Evolutionary conservation across 2,329 filamentous ascomycete species (phyloP), one percentile per base, ranked within the genome.

Genomic region (Nemania serpens): DNA sequence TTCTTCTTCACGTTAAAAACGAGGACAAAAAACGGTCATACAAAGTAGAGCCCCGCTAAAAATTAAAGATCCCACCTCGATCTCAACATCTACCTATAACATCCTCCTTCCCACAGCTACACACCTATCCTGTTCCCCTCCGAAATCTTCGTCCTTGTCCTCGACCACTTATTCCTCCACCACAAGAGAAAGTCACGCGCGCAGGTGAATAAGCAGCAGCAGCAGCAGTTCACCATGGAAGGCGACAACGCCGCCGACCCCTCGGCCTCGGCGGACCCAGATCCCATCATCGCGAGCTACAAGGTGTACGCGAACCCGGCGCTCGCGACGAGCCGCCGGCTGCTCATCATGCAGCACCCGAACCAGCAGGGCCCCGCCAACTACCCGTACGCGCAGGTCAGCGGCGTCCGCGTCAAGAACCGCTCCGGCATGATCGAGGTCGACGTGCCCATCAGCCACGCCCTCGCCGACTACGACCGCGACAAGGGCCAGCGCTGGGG

Each of bases 311-410:
- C 97, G 73, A 97, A 93, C 69, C 89, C 91, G 20, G 79, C 83
- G 18, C 84, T 90, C 47, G 82, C 87, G 4, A 74, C 77, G 15
- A 80, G 81, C 70, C 87, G 86, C 61, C 84, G 88, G 67, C 85
- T 93, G 61, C 89, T 94, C 70, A 85, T 98, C 65, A 85, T 99
- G 47, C 93, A 98, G 79, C 96, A 96, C 75, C 89, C 93, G 25
- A 93, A 93, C 77, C 90, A 86, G 59, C 81, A 84, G 42, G 83
- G 88, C 64, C 72, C 76, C 11, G 70, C 76, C 48, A 75, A 73
- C 55, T 68, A 74, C 54, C 82, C 85, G 5, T 89, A 90, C 76
- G 84, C 84, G 56, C 81, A 85, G 20, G 90, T 94, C 11, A 80
- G 85, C 15, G 87, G 90, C 69, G 81, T 98, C 70, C 91, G 94